Evolutionary conservation across 2,329 filamentous ascomycete species (phyloP).

Genomic region (Chaetothyriales sp.): DNA sequence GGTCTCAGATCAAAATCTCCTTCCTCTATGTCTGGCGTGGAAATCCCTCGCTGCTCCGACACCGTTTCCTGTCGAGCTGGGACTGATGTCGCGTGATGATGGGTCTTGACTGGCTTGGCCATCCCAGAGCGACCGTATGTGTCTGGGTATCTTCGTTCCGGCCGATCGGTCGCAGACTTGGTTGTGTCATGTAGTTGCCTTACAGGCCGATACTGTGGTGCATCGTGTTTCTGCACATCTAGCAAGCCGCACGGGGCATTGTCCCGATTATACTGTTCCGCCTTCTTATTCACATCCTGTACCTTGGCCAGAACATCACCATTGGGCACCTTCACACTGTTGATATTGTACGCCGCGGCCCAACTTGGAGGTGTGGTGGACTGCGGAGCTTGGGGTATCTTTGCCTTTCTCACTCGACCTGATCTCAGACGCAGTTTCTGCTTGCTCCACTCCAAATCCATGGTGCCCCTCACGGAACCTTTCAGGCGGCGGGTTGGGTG

Average conservation of each 20-base stretch:
- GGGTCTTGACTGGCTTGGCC: not conserved
- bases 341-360: not conserved
- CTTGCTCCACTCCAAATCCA: slow-evolving; percentile 18
- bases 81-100: not conserved
- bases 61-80: not conserved
- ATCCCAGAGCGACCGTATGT: not conserved
- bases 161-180: not conserved
- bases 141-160: not conserved
- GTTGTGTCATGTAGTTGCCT: not conserved
- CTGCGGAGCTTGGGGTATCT: slow-evolving; percentile 1
- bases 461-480: not conserved
- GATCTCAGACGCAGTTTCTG: slow-evolving; percentile 18
- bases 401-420: slow-evolving; percentile 12
- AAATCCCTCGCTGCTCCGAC: not conserved
- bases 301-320: not conserved
- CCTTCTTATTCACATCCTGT: not conserved
- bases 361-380: not conserved
- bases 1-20: slow-evolving; percentile 28
- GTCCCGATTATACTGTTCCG: not conserved
- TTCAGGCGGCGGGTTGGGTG: not conserved
- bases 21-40: slow-evolving; percentile 7
- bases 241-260: not conserved
- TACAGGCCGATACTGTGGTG: not conserved
- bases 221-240: not conserved
- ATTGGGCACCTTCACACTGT: not conserved